A percentile compares a stretch with the other conserved stretches of the same genome.
Conservation (phyloP, 1,284 basidiomycete species). For the Melampsora americana region DNA sequence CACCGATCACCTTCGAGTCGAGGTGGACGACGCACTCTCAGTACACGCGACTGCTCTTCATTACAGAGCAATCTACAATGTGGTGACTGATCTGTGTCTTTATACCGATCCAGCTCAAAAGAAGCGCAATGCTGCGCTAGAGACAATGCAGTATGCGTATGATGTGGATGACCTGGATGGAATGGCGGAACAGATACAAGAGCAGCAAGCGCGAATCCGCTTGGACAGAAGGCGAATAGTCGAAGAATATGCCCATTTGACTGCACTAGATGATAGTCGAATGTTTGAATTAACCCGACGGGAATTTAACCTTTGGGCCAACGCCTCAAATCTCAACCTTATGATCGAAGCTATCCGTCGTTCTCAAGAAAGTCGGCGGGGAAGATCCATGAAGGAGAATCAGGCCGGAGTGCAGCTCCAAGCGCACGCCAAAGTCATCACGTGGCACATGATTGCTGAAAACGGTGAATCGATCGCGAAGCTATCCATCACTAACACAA, state of each 20-base stretch:
- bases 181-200: slow-evolving; percentile 44
- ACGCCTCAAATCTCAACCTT: slow-evolving; percentile 76
- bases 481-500: slow-evolving; percentile 72
- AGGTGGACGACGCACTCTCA: slow-evolving; percentile 60
- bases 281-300: slow-evolving; percentile 62
- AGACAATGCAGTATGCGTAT: slow-evolving; percentile 69
- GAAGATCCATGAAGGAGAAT: slow-evolving; percentile 64
- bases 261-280: slow-evolving; percentile 60
- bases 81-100: slow-evolving; percentile 80
- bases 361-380: slow-evolving; percentile 64
- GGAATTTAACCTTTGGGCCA: slow-evolving; percentile 69
- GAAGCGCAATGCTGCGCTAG: slow-evolving; percentile 69
- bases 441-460: slow-evolving; percentile 88
- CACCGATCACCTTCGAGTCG: slow-evolving; percentile 39
- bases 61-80: slow-evolving; percentile 80
- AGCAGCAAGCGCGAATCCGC: slow-evolving; percentile 37
- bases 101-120: slow-evolving; percentile 84
- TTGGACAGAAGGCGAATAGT: slow-evolving; percentile 29
- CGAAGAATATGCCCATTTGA: slow-evolving; percentile 49
- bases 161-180: slow-evolving; percentile 43
- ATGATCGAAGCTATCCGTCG: slow-evolving; percentile 84
- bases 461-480: slow-evolving; percentile 74
- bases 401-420: slow-evolving; percentile 73
- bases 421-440: slow-evolving; percentile 78
- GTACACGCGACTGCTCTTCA: slow-evolving; percentile 83